phyloP scores from a whole-genome alignment of 2,329 filamentous ascomycete species.

The Fusarium sp. region DNA sequence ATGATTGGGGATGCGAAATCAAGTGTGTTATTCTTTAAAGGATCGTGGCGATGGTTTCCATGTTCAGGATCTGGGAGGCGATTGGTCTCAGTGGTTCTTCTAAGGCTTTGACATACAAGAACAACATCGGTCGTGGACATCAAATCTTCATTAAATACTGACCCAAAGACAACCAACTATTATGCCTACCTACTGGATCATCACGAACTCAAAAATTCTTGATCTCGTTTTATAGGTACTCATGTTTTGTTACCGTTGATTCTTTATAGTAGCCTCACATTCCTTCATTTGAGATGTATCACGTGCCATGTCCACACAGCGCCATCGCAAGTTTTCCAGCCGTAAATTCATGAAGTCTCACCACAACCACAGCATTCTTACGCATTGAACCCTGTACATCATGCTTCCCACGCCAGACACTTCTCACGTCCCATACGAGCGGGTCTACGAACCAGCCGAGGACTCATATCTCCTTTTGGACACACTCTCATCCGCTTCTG shows the following conservation, averaged over 20 bases:
- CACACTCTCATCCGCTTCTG: constrained; percentile 79
- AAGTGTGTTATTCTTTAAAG: constrained; percentile 53
- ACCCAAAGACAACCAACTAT: not conserved
- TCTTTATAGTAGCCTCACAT: constrained; percentile 1
- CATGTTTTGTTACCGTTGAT: not conserved
- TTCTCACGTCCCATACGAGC: constrained; percentile 87
- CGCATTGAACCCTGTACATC: constrained; percentile 2
- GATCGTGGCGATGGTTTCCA: not conserved
- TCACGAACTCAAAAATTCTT: not conserved
- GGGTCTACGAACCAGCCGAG: constrained; percentile 94
- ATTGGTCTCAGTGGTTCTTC: not conserved
- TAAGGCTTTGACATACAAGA: not conserved
- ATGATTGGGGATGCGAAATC: constrained; percentile 55
- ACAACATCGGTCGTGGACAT: not conserved
- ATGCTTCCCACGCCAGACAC: constrained; percentile 97
- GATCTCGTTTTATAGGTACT: not conserved
- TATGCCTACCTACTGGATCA: not conserved
- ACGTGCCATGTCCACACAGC: constrained; percentile 38
- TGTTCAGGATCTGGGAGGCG: not conserved
- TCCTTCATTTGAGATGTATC: constrained; percentile 16
- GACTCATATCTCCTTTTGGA: constrained; percentile 96
- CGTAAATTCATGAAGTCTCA: constrained; percentile 40
- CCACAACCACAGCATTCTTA: constrained; percentile 16
- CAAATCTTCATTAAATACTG: not conserved
- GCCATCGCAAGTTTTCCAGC: constrained; percentile 25